Percentiles rank a stretch among this genome's conserved stretches.
Evolutionary conservation across 2,329 filamentous ascomycete genomes (phyloP).

Genomic region (Penicillium sp.): DNA sequence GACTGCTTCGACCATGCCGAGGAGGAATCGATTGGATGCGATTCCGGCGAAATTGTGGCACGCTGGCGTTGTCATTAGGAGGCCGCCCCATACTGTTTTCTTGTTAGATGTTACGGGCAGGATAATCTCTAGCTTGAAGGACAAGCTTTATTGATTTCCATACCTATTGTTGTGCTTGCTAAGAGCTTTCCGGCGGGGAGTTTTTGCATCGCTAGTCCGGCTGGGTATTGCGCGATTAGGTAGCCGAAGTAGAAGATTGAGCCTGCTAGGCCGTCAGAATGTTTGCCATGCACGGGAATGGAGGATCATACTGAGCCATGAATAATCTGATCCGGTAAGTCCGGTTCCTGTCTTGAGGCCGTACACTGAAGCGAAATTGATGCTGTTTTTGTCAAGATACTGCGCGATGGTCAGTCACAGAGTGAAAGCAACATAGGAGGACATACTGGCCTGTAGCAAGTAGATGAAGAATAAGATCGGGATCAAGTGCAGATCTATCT

Average conservation of each 20-base stretch:
- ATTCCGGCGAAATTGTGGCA: conserved; percentile 47
- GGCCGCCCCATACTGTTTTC: conserved; percentile 40
- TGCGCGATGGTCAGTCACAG: conserved; percentile 7
- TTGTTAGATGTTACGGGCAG: not conserved
- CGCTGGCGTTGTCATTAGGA: conserved; percentile 48
- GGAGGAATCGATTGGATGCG: conserved; percentile 46
- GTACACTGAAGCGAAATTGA: conserved; percentile 39
- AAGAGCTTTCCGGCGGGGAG: conserved; percentile 50
- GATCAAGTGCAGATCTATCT: conserved; percentile 58
- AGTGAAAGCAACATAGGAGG: not conserved
- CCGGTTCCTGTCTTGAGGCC: conserved; percentile 31
- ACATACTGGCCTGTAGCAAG: conserved; percentile 54
- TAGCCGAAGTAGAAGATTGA: conserved; percentile 55
- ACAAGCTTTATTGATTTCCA: not conserved
- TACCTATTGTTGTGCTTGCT: conserved; percentile 39
- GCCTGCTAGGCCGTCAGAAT: conserved; percentile 16
- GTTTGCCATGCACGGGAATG: not conserved
- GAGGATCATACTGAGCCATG: conserved; percentile 24
- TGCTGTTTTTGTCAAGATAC: conserved; percentile 58
- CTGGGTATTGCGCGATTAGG: conserved; percentile 47
- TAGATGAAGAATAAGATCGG: conserved; percentile 60
- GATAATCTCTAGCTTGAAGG: no score
- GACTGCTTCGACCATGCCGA: conserved; percentile 50
- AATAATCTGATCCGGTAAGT: conserved; percentile 27
- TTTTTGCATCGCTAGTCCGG: conserved; percentile 46